phyloP scores from a whole-genome alignment of 495 filamentous ascomycete species.

The Penicillium silybi region DNA sequence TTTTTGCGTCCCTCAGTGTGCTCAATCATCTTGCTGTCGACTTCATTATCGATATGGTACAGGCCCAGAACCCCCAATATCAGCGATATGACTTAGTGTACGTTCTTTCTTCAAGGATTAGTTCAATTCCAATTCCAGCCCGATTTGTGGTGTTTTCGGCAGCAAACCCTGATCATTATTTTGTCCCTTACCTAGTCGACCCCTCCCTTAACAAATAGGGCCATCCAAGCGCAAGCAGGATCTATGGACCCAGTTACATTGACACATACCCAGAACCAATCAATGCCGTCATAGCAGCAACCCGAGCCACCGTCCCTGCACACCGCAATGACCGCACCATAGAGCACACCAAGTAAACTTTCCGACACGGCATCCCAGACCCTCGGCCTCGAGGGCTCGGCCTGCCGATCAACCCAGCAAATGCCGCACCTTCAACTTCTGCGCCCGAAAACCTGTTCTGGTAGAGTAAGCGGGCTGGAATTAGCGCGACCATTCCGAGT shows the following conservation, averaged over 20 bases:
- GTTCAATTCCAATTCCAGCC: no score
- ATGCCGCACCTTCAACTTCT: not conserved
- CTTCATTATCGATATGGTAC: no score
- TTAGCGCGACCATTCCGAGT: not conserved
- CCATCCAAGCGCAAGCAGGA: no score
- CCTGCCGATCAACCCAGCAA: constrained; percentile 1
- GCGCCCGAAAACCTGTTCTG: not conserved
- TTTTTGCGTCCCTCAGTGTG: no score
- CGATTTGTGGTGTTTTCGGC: no score
- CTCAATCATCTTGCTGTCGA: no score
- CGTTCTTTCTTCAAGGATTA: no score
- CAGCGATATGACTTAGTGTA: no score
- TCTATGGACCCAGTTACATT: not conserved
- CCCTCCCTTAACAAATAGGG: no score
- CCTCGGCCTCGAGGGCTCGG: constrained; percentile 1
- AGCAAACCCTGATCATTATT: no score
- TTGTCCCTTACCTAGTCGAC: no score
- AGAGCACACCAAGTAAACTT: not conserved
- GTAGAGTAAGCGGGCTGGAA: not conserved
- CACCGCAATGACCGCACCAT: not conserved
- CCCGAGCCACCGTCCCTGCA: not conserved
- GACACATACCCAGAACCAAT: not conserved
- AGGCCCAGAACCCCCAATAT: no score
- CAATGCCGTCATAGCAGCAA: constrained; percentile 1
- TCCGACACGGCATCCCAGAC: constrained; percentile 5